These are phyloP conservation scores for Lasiosphaeria hispida DNA, from an alignment of 495 filamentous ascomycete species.

Conservation along the genomic window DNA sequence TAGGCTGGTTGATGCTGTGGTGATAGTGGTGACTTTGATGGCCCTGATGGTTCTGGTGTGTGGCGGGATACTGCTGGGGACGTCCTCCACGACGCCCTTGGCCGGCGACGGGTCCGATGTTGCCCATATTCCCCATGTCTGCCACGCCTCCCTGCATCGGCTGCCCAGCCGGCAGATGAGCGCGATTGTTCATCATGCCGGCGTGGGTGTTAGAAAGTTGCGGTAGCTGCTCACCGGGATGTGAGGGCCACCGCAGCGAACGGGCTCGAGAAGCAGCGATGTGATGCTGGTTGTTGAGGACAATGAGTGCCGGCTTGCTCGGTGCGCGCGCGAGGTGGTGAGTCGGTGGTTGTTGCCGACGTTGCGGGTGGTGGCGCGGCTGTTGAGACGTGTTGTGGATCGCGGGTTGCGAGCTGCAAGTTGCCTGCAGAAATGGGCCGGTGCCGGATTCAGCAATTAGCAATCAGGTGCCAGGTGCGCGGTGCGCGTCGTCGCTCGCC, in stretches of 20 bases:
- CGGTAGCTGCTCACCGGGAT: slow-evolving; percentile 48
- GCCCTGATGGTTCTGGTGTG: slow-evolving; percentile 32
- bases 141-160: slow-evolving; percentile 43
- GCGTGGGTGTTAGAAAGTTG: slow-evolving; percentile 46
- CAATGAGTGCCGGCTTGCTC: slow-evolving; percentile 1
- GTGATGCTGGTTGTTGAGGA: background rate
- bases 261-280: slow-evolving; percentile 14
- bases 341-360: background rate
- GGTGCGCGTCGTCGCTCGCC: no score
- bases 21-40: slow-evolving; percentile 30
- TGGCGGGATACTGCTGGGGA: slow-evolving; percentile 36
- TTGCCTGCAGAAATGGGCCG: no score
- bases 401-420: no score
- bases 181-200: slow-evolving; percentile 60
- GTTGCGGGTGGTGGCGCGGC: no score
- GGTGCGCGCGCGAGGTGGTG: slow-evolving; percentile 4
- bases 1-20: slow-evolving; percentile 33
- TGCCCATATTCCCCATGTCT: slow-evolving; percentile 33
- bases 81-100: slow-evolving; percentile 33
- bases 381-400: no score
- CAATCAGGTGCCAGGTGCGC: no score
- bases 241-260: slow-evolving; percentile 40
- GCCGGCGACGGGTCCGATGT: slow-evolving; percentile 25
- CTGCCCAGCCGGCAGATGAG: slow-evolving; percentile 64
- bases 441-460: no score